These are phyloP conservation scores for Plasmodium vivax DNA, from an alignment of 169 alveolate species.

Conservation along the genomic window DNA sequence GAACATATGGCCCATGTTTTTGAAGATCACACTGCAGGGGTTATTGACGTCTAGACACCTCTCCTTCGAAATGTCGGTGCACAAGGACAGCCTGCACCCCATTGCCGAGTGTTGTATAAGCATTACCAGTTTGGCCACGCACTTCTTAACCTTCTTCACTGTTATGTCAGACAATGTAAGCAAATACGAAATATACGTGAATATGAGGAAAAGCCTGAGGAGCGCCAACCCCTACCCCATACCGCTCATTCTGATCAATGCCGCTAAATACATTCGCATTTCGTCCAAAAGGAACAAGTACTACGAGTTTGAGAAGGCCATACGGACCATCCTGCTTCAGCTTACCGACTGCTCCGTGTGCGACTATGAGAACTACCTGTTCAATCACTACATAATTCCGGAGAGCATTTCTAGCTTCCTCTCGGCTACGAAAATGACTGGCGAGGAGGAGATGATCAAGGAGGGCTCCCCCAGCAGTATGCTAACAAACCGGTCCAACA, in stretches of 20 bases:
- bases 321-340: slow-evolving; percentile 63
- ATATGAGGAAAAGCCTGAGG: slow-evolving; percentile 41
- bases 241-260: slow-evolving; percentile 64
- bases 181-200: slow-evolving; percentile 55
- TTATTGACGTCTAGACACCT: slow-evolving; percentile 65
- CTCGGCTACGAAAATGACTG: slow-evolving; percentile 44
- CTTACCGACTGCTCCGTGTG: slow-evolving; percentile 75
- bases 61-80: slow-evolving; percentile 72
- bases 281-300: slow-evolving; percentile 56
- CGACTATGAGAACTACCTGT: slow-evolving; percentile 74
- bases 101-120: slow-evolving; percentile 69
- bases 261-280: slow-evolving; percentile 74
- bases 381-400: slow-evolving; percentile 70
- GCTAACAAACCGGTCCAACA: neutral
- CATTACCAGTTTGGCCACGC: slow-evolving; percentile 73
- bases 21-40: slow-evolving; percentile 69
- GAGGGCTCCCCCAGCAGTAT: slow-evolving; percentile 8
- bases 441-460: neutral
- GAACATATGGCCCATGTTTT: slow-evolving; percentile 76
- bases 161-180: slow-evolving; percentile 64
- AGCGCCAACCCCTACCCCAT: slow-evolving; percentile 11
- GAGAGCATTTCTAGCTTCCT: slow-evolving; percentile 71
- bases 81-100: slow-evolving; percentile 67
- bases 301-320: slow-evolving; percentile 72
- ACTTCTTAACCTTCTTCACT: slow-evolving; percentile 69